phyloP scores from a whole-genome alignment of 306 rosid genomes.

The Cucurbita moschata region DNA sequence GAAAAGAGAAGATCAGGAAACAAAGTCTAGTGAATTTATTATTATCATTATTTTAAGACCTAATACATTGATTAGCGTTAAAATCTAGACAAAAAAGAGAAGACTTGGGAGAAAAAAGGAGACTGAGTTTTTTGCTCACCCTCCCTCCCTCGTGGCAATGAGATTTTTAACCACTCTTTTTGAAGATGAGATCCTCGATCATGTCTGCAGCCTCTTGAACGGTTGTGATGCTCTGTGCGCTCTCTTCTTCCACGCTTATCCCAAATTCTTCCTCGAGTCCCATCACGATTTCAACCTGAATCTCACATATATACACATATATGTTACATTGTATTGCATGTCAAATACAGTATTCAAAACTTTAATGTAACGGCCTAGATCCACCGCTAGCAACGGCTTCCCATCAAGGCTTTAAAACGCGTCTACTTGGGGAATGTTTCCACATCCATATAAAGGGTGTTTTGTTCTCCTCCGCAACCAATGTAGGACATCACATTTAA shows the following conservation, averaged over 20 bases:
- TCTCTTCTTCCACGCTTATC: constrained; percentile 56
- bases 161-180: constrained; percentile 18
- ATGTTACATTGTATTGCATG: neutral
- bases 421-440: too few species aligned
- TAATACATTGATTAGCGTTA: neutral
- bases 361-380: too few species aligned
- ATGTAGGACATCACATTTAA: too few species aligned
- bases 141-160: neutral
- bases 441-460: too few species aligned
- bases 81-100: neutral
- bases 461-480: too few species aligned
- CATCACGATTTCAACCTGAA: constrained; percentile 78
- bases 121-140: neutral
- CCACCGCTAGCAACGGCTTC: too few species aligned
- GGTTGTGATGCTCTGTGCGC: constrained; percentile 60
- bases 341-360: too few species aligned
- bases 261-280: constrained; percentile 81
- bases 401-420: too few species aligned
- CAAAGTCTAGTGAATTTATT: neutral
- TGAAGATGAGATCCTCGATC: constrained; percentile 41
- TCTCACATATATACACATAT: neutral
- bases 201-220: constrained; percentile 80
- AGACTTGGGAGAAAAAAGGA: neutral
- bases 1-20: neutral
- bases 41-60: neutral